These are phyloP conservation scores for Zea luxurians DNA, from an alignment of 176 grass and related monocot genomes.

Conservation along the genomic window DNA sequence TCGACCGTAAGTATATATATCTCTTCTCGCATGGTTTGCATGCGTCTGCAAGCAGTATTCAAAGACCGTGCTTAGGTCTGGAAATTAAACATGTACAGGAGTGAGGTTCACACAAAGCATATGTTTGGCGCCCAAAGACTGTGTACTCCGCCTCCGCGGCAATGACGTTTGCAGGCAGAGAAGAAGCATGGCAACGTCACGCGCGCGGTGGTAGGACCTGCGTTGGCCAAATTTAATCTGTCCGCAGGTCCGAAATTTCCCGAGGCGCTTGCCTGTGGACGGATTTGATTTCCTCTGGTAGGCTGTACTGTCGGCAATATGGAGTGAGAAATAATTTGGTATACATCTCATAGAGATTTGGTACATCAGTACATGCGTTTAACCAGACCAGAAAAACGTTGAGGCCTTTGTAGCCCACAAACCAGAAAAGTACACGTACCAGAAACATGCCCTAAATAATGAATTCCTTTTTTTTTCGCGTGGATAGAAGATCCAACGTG, in stretches of 20 bases:
- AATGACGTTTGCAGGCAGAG: too few species aligned
- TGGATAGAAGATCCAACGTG: neutral
- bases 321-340: neutral
- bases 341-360: neutral
- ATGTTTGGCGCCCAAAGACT: too few species aligned
- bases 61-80: slow-evolving; percentile 19
- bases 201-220: too few species aligned
- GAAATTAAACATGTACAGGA: slow-evolving; percentile 9
- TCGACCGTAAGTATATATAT: neutral
- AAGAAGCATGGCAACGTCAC: too few species aligned
- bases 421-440: neutral
- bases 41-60: neutral
- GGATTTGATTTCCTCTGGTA: neutral
- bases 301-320: too few species aligned
- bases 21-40: slow-evolving; percentile 15
- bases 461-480: neutral
- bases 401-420: neutral
- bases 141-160: too few species aligned
- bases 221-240: too few species aligned
- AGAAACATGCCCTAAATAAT: neutral
- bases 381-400: neutral
- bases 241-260: too few species aligned
- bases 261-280: neutral
- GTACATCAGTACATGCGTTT: neutral
- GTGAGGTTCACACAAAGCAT: too few species aligned